A percentile compares a stretch with the other conserved stretches of the same genome.
phyloP scores from a whole-genome alignment of 148 eudicot genomes.

The Cornus suecica region DNA sequence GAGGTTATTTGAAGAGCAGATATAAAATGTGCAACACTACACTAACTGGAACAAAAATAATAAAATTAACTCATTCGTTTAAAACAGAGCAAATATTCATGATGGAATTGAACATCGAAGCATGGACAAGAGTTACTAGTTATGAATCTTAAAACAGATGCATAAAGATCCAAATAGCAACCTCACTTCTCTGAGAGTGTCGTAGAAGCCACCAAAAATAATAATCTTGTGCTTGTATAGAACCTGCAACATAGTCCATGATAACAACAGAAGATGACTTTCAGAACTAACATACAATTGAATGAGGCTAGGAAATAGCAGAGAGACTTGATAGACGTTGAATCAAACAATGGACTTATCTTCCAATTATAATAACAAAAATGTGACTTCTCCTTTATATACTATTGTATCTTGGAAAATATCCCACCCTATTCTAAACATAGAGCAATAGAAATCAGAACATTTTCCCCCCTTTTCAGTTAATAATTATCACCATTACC shows the following conservation, averaged over 20 bases:
- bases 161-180: conserved; percentile 25
- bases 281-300: not conserved
- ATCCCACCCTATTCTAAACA: too few relatives aligned
- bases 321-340: not conserved
- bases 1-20: not conserved
- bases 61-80: not conserved
- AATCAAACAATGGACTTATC: too few relatives aligned
- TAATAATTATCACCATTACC: too few relatives aligned
- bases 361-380: too few relatives aligned
- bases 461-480: too few relatives aligned
- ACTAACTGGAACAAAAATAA: not conserved
- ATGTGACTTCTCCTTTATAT: too few relatives aligned
- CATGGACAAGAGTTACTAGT: not conserved
- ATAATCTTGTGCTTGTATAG: conserved; percentile 96
- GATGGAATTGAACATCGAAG: not conserved
- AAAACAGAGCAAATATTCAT: conserved; percentile 12
- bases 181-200: conserved; percentile 99
- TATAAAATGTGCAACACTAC: not conserved
- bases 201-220: conserved; percentile 97
- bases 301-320: not conserved
- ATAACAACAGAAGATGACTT: not conserved
- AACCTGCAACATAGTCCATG: conserved; percentile 51
- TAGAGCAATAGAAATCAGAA: too few relatives aligned
- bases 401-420: too few relatives aligned
- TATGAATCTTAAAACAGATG: not conserved